Conservation (phyloP, 768 basidiomycete species). For the Nidularia pulvinata region DNA sequence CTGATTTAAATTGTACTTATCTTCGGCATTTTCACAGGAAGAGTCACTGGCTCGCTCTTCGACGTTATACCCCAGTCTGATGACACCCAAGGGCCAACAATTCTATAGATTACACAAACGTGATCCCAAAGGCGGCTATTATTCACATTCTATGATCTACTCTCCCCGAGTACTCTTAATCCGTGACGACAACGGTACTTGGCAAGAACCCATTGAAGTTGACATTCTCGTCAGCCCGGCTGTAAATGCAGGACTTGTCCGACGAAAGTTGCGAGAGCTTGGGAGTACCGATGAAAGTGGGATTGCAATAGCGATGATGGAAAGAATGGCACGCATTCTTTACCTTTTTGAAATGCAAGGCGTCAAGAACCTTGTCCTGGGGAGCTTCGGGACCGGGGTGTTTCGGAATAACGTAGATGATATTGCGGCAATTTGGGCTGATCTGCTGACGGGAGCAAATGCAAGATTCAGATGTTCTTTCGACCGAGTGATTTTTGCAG, state of each 20-base stretch:
- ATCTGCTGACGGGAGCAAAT: slow-evolving; percentile 44
- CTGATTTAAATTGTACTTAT: not conserved
- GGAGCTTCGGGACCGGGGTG: slow-evolving; percentile 77
- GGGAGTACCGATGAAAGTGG: slow-evolving; percentile 12
- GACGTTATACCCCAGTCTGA: slow-evolving; percentile 61
- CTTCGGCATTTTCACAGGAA: slow-evolving; percentile 44
- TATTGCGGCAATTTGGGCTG: slow-evolving; percentile 64
- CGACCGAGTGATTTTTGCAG: slow-evolving; percentile 64
- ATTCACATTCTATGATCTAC: slow-evolving; percentile 73
- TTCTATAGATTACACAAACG: slow-evolving; percentile 59
- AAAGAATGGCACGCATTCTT: slow-evolving; percentile 69
- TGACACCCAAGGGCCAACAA: slow-evolving; percentile 43
- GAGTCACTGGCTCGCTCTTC: slow-evolving; percentile 77
- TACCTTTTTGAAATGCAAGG: slow-evolving; percentile 61
- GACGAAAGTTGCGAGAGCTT: slow-evolving; percentile 12
- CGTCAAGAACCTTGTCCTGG: slow-evolving; percentile 60
- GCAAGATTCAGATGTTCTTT: slow-evolving; percentile 60
- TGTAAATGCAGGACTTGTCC: slow-evolving; percentile 56
- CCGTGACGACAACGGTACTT: slow-evolving; percentile 56
- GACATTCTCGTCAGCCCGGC: slow-evolving; percentile 69
- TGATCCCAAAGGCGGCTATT: slow-evolving; percentile 52
- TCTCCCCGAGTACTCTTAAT: slow-evolving; percentile 59
- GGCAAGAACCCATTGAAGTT: slow-evolving; percentile 53
- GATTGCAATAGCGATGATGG: slow-evolving; percentile 49
- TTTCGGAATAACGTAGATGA: slow-evolving; percentile 59